Evolutionary conservation across 106 monocot genomes (phyloP).

Genomic region (Vanilla planifolia): DNA sequence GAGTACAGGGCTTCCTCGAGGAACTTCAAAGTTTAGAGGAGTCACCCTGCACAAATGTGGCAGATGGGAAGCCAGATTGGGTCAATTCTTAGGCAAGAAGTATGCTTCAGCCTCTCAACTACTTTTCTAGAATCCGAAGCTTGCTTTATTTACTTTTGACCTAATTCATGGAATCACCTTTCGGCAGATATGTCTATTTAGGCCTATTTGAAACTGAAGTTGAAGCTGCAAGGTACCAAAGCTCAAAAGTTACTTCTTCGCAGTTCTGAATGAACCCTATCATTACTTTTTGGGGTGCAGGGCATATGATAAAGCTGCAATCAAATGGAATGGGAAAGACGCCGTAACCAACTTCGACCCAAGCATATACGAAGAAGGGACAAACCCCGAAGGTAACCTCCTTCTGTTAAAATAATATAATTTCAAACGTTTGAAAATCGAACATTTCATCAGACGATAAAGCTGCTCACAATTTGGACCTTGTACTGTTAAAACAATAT

Average conservation of each 20-base stretch:
- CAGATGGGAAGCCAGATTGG: constrained; percentile 96
- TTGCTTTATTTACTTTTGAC: neutral
- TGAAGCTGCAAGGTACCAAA: constrained; percentile 57
- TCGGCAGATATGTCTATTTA: constrained; percentile 72
- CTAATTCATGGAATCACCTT: neutral
- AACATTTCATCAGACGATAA: neutral
- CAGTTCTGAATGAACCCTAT: no score
- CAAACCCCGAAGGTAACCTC: constrained; percentile 12
- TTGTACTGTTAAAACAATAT: neutral
- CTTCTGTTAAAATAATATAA: neutral
- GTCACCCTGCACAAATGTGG: constrained; percentile 99
- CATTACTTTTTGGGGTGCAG: neutral
- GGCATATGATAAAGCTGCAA: constrained; percentile 56
- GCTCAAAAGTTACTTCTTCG: neutral
- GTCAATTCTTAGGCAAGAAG: constrained; percentile 96
- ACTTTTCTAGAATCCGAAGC: neutral
- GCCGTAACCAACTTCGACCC: constrained; percentile 57
- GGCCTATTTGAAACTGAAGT: constrained; percentile 81
- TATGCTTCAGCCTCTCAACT: constrained; percentile 6
- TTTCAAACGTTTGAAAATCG: neutral
- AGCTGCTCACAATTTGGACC: no score
- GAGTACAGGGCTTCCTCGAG: constrained; percentile 87
- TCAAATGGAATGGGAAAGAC: constrained; percentile 50
- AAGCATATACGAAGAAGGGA: constrained; percentile 40
- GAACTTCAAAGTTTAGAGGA: constrained; percentile 92